Percentiles rank a stretch among this genome's conserved stretches.
These are phyloP conservation scores for Hanseniaspora lachancei DNA, from an alignment of 805 yeast genomes.

Conservation along the genomic window DNA sequence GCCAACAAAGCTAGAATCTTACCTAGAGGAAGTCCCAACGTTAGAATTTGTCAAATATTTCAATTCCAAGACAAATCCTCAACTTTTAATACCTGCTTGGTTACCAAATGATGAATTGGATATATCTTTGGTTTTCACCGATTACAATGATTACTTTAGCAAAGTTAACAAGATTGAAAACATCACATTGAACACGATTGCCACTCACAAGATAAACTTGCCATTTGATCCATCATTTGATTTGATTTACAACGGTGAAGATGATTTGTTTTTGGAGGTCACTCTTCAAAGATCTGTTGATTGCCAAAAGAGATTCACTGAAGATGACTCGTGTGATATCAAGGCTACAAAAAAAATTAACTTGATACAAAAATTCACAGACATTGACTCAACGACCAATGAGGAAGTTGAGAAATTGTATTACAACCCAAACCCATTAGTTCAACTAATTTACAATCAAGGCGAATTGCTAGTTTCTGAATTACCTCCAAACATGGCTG, in stretches of 20 bases:
- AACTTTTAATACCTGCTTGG: slow-evolving; percentile 19
- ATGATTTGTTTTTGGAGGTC: slow-evolving; percentile 25
- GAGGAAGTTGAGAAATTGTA: slow-evolving; percentile 4
- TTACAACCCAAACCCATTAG: slow-evolving; percentile 8
- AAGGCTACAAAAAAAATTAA: slow-evolving; percentile 19
- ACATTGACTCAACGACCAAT: slow-evolving; percentile 10
- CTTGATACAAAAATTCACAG: slow-evolving; percentile 22
- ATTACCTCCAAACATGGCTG: background rate
- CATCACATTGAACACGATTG: slow-evolving; percentile 8
- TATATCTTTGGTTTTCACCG: slow-evolving; percentile 20
- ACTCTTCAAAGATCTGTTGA: slow-evolving; percentile 17
- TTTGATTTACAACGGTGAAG: slow-evolving; percentile 15
- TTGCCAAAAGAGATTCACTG: slow-evolving; percentile 15
- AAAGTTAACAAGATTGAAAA: background rate
- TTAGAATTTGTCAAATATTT: slow-evolving; percentile 20
- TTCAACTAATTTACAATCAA: slow-evolving; percentile 7
- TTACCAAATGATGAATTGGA: slow-evolving; percentile 15
- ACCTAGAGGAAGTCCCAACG: slow-evolving; percentile 14
- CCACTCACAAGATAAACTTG: slow-evolving; percentile 12
- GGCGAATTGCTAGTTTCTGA: slow-evolving; percentile 8
- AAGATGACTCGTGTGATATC: slow-evolving; percentile 12
- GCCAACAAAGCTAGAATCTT: slow-evolving; percentile 10
- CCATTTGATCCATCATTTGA: slow-evolving; percentile 23
- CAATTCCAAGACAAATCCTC: slow-evolving; percentile 19
- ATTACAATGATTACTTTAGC: slow-evolving; percentile 12